Evolutionary conservation across 495 filamentous ascomycete genomes (phyloP), one percentile per base, ranked within the genome.

Genomic region (Podospora conica): DNA sequence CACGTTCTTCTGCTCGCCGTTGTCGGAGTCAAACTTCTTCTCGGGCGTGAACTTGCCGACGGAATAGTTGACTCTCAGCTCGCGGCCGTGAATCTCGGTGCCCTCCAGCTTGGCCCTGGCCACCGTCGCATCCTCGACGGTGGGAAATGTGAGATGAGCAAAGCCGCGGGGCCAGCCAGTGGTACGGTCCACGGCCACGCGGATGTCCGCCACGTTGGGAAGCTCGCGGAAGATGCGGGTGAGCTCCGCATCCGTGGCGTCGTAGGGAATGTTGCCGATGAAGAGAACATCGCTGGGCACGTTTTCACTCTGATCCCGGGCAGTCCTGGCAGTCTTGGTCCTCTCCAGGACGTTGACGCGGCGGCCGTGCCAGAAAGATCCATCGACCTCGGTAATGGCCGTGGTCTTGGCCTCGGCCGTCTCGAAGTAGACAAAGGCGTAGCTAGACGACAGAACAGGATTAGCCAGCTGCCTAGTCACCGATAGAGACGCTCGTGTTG

Each of bases 151-250:
- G 22, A 87, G 91, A 74, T 98, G 95, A 10, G 88, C 90, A 72
- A 96, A 98, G 57, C 95, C 95, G 69, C 91, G 85, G 20, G 90
- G 91, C 76, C 91, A 88, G 15, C 95, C 94, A 6, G 93, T 94
- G 24, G 88, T 85, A 61, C 92, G 85, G 76, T 98, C 95, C 67
- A 97, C 90, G 48, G 95, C 90, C 31, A 98, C 88, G 56, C 95
- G 87, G 31, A 98, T 87, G 69, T 97, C 93, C 63, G 84, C 76
- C 23, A 95, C 83, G 73, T 91, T 89, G 31, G 81, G 76, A 53
- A 97, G 78, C 15, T 86, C 85, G 54, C 81, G 76, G 82, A 98
- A 96, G 27, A 97, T 77, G 25, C 86, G 79, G 74, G 96, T 93
- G 28, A 98, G 79, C 68, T 98, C 95, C 48, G 84, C 85, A 70